A percentile compares a stretch with the other conserved stretches of the same genome.
Conservation (phyloP, 2,329 filamentous ascomycete genomes). For the Calonectria crousiana region DNA sequence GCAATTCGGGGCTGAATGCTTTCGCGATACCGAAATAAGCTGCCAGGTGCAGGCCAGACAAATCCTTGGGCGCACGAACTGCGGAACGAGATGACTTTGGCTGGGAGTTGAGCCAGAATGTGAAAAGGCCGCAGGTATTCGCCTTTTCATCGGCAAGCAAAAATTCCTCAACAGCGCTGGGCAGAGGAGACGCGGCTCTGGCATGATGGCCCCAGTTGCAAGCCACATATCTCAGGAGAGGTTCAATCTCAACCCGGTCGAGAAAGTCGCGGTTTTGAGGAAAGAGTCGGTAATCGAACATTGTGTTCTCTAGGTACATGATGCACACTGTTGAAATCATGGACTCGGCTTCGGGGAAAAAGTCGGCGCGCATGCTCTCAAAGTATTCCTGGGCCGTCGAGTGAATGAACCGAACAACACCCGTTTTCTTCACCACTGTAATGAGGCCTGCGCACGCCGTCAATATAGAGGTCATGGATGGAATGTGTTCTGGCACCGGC, state of each 20-base stretch:
- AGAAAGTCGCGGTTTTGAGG: neutral
- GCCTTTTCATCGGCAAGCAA: neutral
- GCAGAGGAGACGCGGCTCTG: neutral
- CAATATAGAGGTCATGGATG: neutral
- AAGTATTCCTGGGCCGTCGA: neutral
- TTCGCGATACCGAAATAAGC: neutral
- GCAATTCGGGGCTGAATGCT: neutral
- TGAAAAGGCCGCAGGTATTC: neutral
- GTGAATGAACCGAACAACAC: neutral
- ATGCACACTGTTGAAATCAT: neutral
- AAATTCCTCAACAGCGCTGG: neutral
- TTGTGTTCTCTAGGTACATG: neutral
- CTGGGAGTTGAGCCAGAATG: neutral
- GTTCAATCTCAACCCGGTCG: neutral
- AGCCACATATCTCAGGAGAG: neutral
- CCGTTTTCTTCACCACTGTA: neutral
- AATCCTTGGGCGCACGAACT: neutral
- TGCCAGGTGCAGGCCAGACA: neutral
- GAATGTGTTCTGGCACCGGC: neutral
- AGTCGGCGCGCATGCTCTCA: neutral
- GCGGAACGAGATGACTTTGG: neutral
- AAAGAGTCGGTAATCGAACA: neutral
- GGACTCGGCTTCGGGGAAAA: neutral
- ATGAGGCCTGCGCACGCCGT: neutral
- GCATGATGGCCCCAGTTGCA: neutral